These are phyloP conservation scores for Clarireedia sp. DNA, from an alignment of 2,329 filamentous ascomycete genomes.

Conservation along the genomic window DNA sequence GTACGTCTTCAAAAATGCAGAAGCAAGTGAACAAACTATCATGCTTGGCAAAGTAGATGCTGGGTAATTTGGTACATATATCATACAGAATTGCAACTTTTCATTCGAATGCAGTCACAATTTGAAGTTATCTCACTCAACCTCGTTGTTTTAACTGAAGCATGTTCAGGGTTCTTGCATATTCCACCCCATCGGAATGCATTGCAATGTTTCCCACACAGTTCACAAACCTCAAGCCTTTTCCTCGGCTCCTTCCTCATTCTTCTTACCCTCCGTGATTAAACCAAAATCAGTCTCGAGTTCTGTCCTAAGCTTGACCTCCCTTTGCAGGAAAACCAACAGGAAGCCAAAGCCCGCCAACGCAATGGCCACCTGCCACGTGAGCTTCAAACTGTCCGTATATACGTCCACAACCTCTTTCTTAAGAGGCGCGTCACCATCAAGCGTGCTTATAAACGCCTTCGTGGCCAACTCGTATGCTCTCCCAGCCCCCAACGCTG, in stretches of 20 bases:
- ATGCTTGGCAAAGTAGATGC: not conserved
- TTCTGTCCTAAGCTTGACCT: not conserved
- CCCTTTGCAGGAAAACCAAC: not conserved
- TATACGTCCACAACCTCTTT: not conserved
- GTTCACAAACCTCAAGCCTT: constrained; percentile 7
- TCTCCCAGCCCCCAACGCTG: not conserved
- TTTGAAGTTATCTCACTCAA: not conserved
- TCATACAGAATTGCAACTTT: not conserved
- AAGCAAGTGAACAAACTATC: not conserved
- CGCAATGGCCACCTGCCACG: not conserved
- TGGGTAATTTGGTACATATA: too few relatives aligned
- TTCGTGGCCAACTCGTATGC: not conserved
- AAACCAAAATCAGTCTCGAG: constrained; percentile 2
- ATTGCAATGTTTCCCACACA: not conserved
- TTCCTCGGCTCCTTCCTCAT: not conserved
- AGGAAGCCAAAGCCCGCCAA: not conserved
- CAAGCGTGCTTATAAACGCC: not conserved
- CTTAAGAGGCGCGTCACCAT: not conserved
- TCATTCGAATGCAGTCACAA: not conserved
- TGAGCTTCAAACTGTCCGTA: not conserved
- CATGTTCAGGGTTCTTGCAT: not conserved
- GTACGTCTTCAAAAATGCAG: not conserved
- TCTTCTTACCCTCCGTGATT: not conserved
- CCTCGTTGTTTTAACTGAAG: not conserved
- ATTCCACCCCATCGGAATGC: not conserved